phyloP scores from a whole-genome alignment of 768 basidiomycete species.

The Hypsizygus marmoreus region DNA sequence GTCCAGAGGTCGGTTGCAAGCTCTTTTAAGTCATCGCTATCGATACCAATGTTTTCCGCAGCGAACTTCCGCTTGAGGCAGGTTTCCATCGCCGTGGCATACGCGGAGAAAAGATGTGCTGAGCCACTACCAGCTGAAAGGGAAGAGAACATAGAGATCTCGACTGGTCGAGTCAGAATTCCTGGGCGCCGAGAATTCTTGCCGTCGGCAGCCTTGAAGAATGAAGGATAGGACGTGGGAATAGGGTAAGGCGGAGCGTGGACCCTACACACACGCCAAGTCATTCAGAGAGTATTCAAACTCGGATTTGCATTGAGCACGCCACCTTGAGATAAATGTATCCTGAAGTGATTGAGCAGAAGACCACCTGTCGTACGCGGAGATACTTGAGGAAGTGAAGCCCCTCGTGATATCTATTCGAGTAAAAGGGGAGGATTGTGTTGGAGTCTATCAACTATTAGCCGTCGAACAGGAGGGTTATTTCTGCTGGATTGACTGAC shows the following conservation, averaged over 20 bases:
- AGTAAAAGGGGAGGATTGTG: constrained; percentile 31
- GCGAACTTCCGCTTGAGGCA: constrained; percentile 41
- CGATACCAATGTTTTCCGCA: constrained; percentile 40
- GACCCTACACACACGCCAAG: constrained; percentile 33
- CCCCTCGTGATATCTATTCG: constrained; percentile 63
- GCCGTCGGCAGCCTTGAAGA: constrained; percentile 32
- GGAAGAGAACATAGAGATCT: constrained; percentile 41
- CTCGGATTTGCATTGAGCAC: not conserved
- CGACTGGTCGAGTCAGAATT: constrained; percentile 14
- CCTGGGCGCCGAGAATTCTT: constrained; percentile 9
- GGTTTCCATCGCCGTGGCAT: constrained; percentile 53
- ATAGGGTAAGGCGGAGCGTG: constrained; percentile 57
- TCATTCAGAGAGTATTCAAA: constrained; percentile 7
- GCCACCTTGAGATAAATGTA: constrained; percentile 40
- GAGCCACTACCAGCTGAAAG: constrained; percentile 43
- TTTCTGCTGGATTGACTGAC: constrained; percentile 17
- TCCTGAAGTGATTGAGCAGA: constrained; percentile 27
- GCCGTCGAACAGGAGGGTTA: not conserved
- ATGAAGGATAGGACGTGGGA: constrained; percentile 59
- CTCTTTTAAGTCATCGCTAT: constrained; percentile 59
- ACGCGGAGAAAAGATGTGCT: constrained; percentile 45
- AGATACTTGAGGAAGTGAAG: constrained; percentile 40
- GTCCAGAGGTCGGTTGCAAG: constrained; percentile 61
- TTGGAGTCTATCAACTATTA: constrained; percentile 1
- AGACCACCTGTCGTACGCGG: constrained; percentile 42